Conservation (phyloP, 2,329 filamentous ascomycete genomes). For the Neopestalotiopsis sp. region DNA sequence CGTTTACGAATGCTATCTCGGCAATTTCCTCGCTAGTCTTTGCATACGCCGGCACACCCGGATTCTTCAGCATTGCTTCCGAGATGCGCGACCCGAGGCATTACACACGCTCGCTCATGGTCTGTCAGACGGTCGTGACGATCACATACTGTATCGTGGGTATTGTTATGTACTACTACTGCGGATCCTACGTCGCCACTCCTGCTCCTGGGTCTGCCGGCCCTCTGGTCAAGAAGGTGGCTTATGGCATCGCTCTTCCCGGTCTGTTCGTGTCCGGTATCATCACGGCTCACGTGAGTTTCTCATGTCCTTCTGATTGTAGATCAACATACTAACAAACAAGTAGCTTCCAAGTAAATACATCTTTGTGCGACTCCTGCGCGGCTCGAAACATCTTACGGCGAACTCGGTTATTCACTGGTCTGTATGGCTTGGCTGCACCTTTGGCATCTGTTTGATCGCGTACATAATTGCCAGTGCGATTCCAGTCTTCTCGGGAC, state of each 20-base stretch:
- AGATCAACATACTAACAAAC: not conserved
- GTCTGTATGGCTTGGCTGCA: slow-evolving; percentile 38
- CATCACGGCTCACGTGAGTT: not conserved
- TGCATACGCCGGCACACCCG: not conserved
- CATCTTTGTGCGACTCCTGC: slow-evolving; percentile 36
- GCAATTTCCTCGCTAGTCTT: not conserved
- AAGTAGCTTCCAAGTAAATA: slow-evolving; percentile 31
- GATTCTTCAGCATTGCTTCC: not conserved
- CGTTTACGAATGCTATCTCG: not conserved
- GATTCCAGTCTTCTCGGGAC: slow-evolving; percentile 34
- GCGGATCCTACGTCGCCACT: slow-evolving; percentile 1
- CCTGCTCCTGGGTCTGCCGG: slow-evolving; percentile 4
- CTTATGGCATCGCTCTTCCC: slow-evolving; percentile 11
- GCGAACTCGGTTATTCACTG: slow-evolving; percentile 35
- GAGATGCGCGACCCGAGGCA: slow-evolving; percentile 10
- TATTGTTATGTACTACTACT: slow-evolving; percentile 5
- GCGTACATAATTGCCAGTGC: slow-evolving; percentile 36
- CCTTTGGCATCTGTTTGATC: slow-evolving; percentile 27
- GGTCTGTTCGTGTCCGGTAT: slow-evolving; percentile 4
- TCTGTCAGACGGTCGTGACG: not conserved
- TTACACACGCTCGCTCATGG: not conserved
- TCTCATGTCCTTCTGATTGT: not conserved
- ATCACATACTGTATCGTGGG: not conserved
- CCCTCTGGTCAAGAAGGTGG: slow-evolving; percentile 11
- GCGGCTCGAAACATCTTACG: slow-evolving; percentile 35